Evolutionary conservation across 148 eudicot species (phyloP), one percentile per base, ranked within the genome.

Genomic region (Polygonum aviculare): DNA sequence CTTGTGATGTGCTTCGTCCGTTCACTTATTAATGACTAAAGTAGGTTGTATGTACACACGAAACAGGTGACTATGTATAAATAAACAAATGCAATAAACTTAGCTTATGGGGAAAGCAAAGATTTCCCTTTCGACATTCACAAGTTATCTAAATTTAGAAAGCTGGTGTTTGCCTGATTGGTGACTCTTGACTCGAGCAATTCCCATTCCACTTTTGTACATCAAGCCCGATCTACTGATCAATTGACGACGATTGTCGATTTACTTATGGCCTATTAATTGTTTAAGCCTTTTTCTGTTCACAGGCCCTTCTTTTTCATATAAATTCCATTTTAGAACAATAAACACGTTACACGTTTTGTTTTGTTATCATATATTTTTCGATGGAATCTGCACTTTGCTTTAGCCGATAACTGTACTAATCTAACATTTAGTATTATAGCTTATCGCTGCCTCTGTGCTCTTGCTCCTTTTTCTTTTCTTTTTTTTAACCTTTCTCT

Each of bases 131-230:
- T 65, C n/a, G 18, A 65, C 71, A 36, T 36, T 36, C 71, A 65
- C 71, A 65, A 65, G 71, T 36, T 65, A 65, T 65, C 44, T 65
- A 65, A 12, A 65, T 33, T 65, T 65, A 65, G 40, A 33, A 65
- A 63, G 70, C 40, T 36, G 44, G 8, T 60, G 67, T 5, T 5
- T n/a, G 60, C 60, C 41, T 36, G 4, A 33, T 65, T 65, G 19
- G 4, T 36, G 44, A 36, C 22, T 51, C n/a, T 0, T 36, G 71
- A 36, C 36, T 31, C 69, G 12, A 14, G 4, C 36, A 60, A 60
- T 2, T 31, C 38, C 12, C 69, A 36, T 36, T 65, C 41, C 7
- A 5, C 44, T 65, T 65, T 15, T 15, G 71, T 36, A n/a, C 39
- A 12, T 26, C 69, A 3, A 3, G 22, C 39, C 0, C 69, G 71